phyloP scores from a whole-genome alignment of 805 yeast genomes.

The Wickerhamomyces bovis region DNA sequence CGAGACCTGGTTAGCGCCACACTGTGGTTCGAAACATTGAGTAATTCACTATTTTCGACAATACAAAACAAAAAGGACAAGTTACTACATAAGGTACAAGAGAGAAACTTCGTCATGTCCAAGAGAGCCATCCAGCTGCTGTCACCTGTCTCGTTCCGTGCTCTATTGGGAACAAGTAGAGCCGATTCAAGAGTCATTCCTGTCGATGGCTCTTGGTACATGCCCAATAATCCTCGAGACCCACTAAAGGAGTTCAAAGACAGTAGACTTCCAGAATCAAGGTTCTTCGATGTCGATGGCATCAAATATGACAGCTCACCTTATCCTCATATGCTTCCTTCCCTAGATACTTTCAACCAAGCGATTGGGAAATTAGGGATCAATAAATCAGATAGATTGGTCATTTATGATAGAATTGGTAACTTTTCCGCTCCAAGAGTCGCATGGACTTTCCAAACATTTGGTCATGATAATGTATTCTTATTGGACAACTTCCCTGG shows the following conservation, averaged over 20 bases:
- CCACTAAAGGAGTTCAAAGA: slow-evolving; percentile 52
- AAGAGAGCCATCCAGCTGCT: slow-evolving; percentile 20
- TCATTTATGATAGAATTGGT: slow-evolving; percentile 82
- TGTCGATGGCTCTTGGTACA: slow-evolving; percentile 87
- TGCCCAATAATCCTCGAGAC: slow-evolving; percentile 66
- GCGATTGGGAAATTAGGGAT: slow-evolving; percentile 55
- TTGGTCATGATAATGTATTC: slow-evolving; percentile 67
- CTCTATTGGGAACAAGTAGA: slow-evolving; percentile 14
- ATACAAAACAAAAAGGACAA: too few species aligned
- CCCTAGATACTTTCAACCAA: slow-evolving; percentile 44
- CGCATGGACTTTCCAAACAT: slow-evolving; percentile 81
- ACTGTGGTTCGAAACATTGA: too few species aligned
- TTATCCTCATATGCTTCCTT: slow-evolving; percentile 92
- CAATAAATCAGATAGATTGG: slow-evolving; percentile 47
- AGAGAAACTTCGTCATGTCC: slow-evolving; percentile 18
- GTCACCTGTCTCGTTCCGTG: slow-evolving; percentile 21
- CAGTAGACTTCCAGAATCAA: slow-evolving; percentile 59
- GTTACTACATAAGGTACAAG: too few species aligned
- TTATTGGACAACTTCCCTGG: slow-evolving; percentile 62
- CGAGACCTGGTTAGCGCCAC: too few species aligned
- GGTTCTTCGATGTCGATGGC: slow-evolving; percentile 73
- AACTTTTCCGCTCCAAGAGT: slow-evolving; percentile 87
- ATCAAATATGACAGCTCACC: slow-evolving; percentile 51
- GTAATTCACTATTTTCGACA: too few species aligned
- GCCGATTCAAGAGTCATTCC: slow-evolving; percentile 39